Evolutionary conservation across 2,329 filamentous ascomycete genomes (phyloP).

Genomic region (Myriosclerotinia scirpicola): DNA sequence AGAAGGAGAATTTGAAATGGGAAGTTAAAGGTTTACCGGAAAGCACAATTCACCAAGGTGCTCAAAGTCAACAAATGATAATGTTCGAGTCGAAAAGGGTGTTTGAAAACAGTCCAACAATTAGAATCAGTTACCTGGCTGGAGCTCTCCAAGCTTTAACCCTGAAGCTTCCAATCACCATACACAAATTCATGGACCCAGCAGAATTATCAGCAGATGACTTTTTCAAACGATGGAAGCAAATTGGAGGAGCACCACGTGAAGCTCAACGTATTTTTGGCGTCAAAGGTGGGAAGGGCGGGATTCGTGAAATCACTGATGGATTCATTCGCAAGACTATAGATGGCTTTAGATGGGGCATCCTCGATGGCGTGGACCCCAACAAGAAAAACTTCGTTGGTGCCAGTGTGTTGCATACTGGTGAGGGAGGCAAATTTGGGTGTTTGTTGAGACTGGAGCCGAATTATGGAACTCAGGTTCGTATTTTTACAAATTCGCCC

Average conservation of each 20-base stretch:
- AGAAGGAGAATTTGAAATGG: constrained; percentile 69
- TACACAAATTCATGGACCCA: constrained; percentile 96
- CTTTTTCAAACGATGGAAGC: constrained; percentile 99
- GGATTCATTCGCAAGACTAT: constrained; percentile 71
- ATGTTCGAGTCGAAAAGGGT: constrained; percentile 86
- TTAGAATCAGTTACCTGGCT: constrained; percentile 90
- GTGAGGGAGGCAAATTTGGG: constrained; percentile 84
- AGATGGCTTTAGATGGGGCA: constrained; percentile 84
- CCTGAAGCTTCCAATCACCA: constrained; percentile 79
- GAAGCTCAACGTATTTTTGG: constrained; percentile 89
- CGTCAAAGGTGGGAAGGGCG: constrained; percentile 54
- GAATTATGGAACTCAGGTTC: constrained; percentile 87
- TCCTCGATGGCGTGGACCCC: constrained; percentile 83
- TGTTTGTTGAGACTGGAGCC: constrained; percentile 92
- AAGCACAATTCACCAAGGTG: constrained; percentile 69
- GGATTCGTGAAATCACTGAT: constrained; percentile 65
- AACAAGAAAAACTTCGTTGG: constrained; percentile 94
- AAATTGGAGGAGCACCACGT: constrained; percentile 84
- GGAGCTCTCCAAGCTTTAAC: constrained; percentile 92
- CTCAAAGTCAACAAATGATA: constrained; percentile 87
- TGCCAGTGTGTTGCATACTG: constrained; percentile 80
- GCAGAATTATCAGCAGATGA: constrained; percentile 85
- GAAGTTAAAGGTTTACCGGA: constrained; percentile 90
- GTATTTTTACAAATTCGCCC: constrained; percentile 38
- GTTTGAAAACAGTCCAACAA: constrained; percentile 83